A percentile compares a stretch with the other conserved stretches of the same genome.
These are phyloP conservation scores for Eucalyptus viminalis DNA, from an alignment of 345 rosid species.

Conservation along the genomic window DNA sequence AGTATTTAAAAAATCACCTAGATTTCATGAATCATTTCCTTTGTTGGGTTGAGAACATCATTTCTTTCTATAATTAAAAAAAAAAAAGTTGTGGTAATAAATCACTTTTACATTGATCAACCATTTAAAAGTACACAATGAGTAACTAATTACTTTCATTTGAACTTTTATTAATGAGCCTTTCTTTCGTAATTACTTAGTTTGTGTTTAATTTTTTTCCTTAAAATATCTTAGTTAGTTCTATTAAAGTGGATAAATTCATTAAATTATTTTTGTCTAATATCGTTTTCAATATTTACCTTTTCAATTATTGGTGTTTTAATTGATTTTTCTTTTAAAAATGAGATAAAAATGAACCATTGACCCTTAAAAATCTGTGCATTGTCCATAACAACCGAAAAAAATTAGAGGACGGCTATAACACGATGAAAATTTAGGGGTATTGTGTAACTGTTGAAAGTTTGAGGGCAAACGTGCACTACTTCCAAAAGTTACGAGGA, in stretches of 20 bases:
- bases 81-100: no score
- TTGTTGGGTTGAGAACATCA: background rate
- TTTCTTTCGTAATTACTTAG: background rate
- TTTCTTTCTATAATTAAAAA: background rate
- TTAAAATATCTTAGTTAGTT: background rate
- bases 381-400: background rate
- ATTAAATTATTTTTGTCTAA: background rate
- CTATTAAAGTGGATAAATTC: background rate
- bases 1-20: background rate
- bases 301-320: background rate
- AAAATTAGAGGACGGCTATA: background rate
- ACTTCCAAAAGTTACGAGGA: background rate
- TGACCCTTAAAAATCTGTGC: background rate
- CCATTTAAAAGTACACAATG: background rate
- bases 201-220: background rate
- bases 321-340: background rate
- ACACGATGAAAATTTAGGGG: background rate
- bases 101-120: background rate
- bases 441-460: background rate
- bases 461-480: background rate
- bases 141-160: background rate
- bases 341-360: background rate
- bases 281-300: background rate
- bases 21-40: background rate
- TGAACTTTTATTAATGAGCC: background rate